phyloP scores from a whole-genome alignment of 257 asterid genomes.

The Fraxinus excelsior region DNA sequence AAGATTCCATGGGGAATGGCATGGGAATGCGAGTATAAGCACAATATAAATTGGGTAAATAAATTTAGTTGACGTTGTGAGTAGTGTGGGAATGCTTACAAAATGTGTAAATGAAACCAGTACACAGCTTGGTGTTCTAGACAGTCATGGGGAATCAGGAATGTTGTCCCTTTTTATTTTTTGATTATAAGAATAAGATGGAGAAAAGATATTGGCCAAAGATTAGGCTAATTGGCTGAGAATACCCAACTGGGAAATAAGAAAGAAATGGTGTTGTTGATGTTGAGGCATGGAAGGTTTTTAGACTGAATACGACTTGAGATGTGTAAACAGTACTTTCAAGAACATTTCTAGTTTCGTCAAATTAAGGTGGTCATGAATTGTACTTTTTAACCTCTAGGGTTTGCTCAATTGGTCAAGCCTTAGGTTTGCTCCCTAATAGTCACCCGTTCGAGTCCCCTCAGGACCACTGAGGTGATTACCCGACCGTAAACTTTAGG shows the following conservation, averaged over 20 bases:
- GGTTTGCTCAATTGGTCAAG: too few species aligned
- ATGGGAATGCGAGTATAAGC: neutral
- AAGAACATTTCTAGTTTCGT: neutral
- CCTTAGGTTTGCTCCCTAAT: too few species aligned
- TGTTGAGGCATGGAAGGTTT: conserved; percentile 17
- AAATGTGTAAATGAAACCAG: neutral
- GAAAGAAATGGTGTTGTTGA: conserved; percentile 9
- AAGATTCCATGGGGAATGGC: neutral
- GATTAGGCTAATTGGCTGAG: neutral
- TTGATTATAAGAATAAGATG: neutral
- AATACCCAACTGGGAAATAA: neutral
- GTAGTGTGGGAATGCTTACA: neutral
- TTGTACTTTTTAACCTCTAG: too few species aligned
- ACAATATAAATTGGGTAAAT: neutral
- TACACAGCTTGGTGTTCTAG: neutral
- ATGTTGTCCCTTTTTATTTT: neutral
- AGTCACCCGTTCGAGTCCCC: too few species aligned
- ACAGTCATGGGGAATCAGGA: neutral
- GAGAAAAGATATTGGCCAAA: neutral
- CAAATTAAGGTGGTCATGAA: too few species aligned
- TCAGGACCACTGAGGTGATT: too few species aligned
- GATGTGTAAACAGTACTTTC: conserved; percentile 10
- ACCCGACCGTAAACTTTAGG: too few species aligned
- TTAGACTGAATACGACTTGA: conserved; percentile 16
- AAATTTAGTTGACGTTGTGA: neutral